Base-by-base conservation (phyloP, 495 filamentous ascomycete species). In the Aspergillus homomorphus region DNA sequence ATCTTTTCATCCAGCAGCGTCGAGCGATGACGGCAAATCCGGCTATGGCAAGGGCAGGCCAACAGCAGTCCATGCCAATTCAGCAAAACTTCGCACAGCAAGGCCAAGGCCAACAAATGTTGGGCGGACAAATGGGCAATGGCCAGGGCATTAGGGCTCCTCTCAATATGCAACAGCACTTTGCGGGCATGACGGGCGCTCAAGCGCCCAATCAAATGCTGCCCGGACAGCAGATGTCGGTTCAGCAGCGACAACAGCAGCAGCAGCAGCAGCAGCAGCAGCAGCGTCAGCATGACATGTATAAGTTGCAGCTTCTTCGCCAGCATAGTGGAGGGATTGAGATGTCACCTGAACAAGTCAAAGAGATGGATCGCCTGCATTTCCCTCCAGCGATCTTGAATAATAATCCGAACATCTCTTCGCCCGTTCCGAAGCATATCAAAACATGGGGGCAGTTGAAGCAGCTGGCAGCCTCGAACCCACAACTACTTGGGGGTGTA, bases 371-470 rank as follows among this genome's bases (percentile, higher is more conserved):
- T 59, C 67, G 66, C 16, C 22, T 73, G 3, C 53, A 60, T 16
- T 80, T 79, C 51, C 78, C 78, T 3, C 70, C 66, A 2, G 62
- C 65, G 4, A 69, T 81, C 18, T 54, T 81, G 7, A 72, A 64
- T 46, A 72, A 61, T 26, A 69, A 66, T 18, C 62, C 61, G 9
- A 73, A 68, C 21, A 62, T 73, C 28, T 62, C 64, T 20, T 64
- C 73, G 46, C 73, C 75, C 12, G 68, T 86, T 0, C 86, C 89
- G 2, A 80, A 79, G 16, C 70, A 86, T 2, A 70, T 88, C 18
- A 87, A 84, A 66, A 87, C 84, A 55, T 95, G 90, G 90, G 80
- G 78, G 24, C 83, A 88, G 51, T 73, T 95, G 0, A 92, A 90
- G 67, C 71, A 82, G 43, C 89, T 81, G 77, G 72, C 83, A 1